A percentile compares a stretch with the other conserved stretches of the same genome.
Evolutionary conservation across 352 stramenopile genomes (phyloP).

Genomic region (Pythium oligandrum): DNA sequence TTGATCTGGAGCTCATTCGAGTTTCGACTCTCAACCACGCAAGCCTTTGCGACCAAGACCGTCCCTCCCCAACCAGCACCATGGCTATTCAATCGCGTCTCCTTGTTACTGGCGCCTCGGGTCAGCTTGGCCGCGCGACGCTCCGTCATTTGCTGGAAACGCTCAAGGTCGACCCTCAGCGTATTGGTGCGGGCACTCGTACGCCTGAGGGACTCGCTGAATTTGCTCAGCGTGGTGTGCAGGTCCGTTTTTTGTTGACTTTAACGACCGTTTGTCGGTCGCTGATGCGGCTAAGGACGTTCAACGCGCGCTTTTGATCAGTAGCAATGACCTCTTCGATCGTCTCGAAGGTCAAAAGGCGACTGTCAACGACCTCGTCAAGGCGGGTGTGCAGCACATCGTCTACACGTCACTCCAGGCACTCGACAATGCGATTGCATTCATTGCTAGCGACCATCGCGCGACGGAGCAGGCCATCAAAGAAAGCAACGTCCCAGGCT

Average conservation of each 20-base stretch:
- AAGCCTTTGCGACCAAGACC: too few relatives aligned
- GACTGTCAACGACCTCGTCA: constrained; percentile 6
- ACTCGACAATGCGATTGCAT: constrained; percentile 6
- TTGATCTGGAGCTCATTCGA: too few relatives aligned
- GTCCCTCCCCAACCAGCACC: too few relatives aligned
- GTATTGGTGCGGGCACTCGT: constrained; percentile 18
- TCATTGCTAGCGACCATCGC: constrained; percentile 2
- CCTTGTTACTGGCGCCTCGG: constrained; percentile 22
- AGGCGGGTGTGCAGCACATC: constrained; percentile 16
- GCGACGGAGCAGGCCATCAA: constrained; percentile 11
- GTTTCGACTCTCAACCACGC: too few relatives aligned
- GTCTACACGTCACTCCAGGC: constrained; percentile 17
- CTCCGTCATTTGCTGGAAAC: constrained; percentile 22
- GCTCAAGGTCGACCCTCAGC: constrained; percentile 14
- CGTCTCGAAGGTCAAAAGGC: constrained; percentile 3
- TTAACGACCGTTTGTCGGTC: constrained; percentile 10
- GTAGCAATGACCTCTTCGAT: constrained; percentile 2
- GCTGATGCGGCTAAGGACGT: constrained; percentile 13
- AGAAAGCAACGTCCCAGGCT: constrained; percentile 11
- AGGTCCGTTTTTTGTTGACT: constrained; percentile 9
- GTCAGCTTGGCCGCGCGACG: constrained; percentile 13
- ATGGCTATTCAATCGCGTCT: too few relatives aligned
- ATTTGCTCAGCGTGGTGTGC: constrained; percentile 9
- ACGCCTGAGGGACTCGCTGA: constrained; percentile 10
- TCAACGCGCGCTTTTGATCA: constrained; percentile 18